Evolutionary conservation across 495 filamentous ascomycete genomes (phyloP).

Genomic region (Penicillium tannophilum): DNA sequence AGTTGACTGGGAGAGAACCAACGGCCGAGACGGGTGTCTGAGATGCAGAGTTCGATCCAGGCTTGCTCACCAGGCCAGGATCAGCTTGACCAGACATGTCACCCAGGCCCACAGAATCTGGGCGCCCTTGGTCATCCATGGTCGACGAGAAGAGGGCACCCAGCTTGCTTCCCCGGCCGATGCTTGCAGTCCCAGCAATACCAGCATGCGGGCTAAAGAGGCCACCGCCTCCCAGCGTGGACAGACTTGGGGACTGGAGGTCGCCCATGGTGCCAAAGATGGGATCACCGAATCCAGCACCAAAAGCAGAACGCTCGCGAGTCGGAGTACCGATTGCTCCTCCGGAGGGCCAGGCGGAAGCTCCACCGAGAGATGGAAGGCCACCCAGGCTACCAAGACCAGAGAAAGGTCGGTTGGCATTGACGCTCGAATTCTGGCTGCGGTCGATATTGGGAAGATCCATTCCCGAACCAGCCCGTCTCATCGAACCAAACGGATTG

Average conservation of each 20-base stretch:
- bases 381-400: constrained; percentile 63
- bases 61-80: constrained; percentile 32
- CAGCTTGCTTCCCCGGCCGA: constrained; percentile 78
- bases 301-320: constrained; percentile 66
- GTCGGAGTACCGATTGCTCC: constrained; percentile 71
- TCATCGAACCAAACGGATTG: constrained; percentile 50
- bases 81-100: constrained; percentile 39
- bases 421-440: constrained; percentile 85
- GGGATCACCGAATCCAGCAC: constrained; percentile 69
- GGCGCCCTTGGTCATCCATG: constrained; percentile 63
- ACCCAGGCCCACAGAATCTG: constrained; percentile 56
- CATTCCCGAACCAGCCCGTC: constrained; percentile 55
- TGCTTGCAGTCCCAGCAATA: constrained; percentile 50
- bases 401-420: constrained; percentile 69
- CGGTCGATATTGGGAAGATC: constrained; percentile 72
- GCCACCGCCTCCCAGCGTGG: constrained; percentile 58
- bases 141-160: constrained; percentile 87
- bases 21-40: constrained; percentile 47
- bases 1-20: constrained; percentile 41
- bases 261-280: constrained; percentile 74
- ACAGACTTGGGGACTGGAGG: constrained; percentile 72
- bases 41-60: constrained; percentile 40
- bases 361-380: constrained; percentile 58
- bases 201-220: constrained; percentile 54
- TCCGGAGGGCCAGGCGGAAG: constrained; percentile 65